These are phyloP conservation scores for Capsicum baccatum DNA, from an alignment of 257 asterid species.

Conservation along the genomic window DNA sequence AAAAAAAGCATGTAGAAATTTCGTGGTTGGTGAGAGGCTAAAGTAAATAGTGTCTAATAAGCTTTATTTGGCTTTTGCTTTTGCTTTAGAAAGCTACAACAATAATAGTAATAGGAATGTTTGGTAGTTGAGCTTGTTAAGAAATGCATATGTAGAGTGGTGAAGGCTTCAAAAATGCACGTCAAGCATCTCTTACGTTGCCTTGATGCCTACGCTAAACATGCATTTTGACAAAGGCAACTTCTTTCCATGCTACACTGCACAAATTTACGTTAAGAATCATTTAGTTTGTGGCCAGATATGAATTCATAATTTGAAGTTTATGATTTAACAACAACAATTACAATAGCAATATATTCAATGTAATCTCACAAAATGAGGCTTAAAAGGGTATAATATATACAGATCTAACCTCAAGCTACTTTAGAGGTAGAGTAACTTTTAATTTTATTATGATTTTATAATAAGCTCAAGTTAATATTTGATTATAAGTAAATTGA, in stretches of 20 bases:
- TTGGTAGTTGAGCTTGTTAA: neutral
- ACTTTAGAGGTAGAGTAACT: too few species aligned
- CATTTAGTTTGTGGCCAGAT: neutral
- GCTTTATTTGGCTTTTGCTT: neutral
- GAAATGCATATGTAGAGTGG: slow-evolving; percentile 8
- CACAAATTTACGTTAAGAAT: neutral
- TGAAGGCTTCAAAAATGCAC: slow-evolving; percentile 14
- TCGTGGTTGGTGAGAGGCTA: neutral
- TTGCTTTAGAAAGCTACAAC: neutral
- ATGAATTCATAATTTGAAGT: too few species aligned
- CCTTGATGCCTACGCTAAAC: neutral
- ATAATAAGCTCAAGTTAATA: too few species aligned
- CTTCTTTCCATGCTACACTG: neutral
- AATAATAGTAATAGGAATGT: slow-evolving; percentile 2
- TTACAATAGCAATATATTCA: too few species aligned
- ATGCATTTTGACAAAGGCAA: neutral
- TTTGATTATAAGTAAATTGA: too few species aligned
- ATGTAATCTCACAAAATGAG: too few species aligned
- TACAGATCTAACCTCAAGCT: too few species aligned
- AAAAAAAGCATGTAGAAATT: slow-evolving; percentile 3
- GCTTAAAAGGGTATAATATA: too few species aligned
- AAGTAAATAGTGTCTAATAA: neutral
- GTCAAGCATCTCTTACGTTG: neutral
- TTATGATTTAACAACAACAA: too few species aligned
- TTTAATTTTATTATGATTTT: too few species aligned